phyloP scores from a whole-genome alignment of 1,284 basidiomycete genomes.

The Anthracocystis walkeri region DNA sequence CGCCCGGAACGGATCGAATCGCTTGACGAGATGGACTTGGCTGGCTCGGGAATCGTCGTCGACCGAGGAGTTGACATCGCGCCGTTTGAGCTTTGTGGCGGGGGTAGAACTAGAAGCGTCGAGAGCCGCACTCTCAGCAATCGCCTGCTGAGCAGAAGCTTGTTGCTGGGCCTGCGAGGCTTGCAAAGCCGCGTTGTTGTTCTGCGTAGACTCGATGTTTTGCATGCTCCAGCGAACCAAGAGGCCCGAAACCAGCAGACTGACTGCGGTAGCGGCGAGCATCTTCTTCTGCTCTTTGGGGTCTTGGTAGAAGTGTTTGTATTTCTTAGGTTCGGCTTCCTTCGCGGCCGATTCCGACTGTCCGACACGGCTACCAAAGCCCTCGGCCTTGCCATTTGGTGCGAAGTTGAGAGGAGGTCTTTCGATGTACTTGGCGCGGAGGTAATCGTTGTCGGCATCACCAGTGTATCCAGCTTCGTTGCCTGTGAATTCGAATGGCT shows the following conservation, averaged over 20 bases:
- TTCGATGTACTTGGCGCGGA: neutral
- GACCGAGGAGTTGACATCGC: neutral
- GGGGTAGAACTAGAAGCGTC: neutral
- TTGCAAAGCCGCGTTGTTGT: slow-evolving; percentile 10
- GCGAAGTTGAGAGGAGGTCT: slow-evolving; percentile 8
- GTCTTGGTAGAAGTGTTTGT: slow-evolving; percentile 11
- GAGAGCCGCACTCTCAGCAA: slow-evolving; percentile 4
- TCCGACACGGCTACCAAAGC: neutral
- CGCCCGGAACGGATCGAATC: slow-evolving; percentile 2
- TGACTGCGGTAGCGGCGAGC: slow-evolving; percentile 3
- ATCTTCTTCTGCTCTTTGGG: slow-evolving; percentile 5
- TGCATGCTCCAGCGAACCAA: neutral
- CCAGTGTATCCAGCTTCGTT: slow-evolving; percentile 22
- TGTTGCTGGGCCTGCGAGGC: slow-evolving; percentile 4
- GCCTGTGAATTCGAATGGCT: slow-evolving; percentile 14
- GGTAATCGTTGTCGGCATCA: slow-evolving; percentile 12
- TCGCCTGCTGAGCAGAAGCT: slow-evolving; percentile 10
- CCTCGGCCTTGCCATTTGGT: neutral
- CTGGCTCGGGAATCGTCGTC: neutral
- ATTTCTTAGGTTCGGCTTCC: neutral
- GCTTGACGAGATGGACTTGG: slow-evolving; percentile 8
- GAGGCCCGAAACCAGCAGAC: neutral
- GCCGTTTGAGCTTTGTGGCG: neutral
- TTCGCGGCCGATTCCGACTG: neutral
- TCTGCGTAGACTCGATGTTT: slow-evolving; percentile 2